Percentiles rank a stretch among this genome's conserved stretches.
phyloP scores from a whole-genome alignment of 805 yeast species.

The Zygotorulaspora danielsina region DNA sequence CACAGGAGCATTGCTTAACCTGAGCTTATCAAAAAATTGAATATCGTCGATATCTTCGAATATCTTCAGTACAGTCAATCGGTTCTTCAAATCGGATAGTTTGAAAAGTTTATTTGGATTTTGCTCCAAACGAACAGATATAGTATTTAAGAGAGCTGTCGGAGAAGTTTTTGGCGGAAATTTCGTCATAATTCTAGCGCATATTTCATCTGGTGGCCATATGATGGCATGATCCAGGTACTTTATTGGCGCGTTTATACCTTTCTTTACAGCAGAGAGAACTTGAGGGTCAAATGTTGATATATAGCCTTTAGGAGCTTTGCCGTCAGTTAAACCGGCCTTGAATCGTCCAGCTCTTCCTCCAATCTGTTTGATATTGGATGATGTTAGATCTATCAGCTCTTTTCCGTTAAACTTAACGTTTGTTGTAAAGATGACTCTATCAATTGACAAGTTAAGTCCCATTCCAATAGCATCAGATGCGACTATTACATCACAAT shows the following conservation, averaged over 20 bases:
- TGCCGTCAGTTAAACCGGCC: conserved; percentile 9
- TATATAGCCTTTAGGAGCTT: conserved; percentile 44
- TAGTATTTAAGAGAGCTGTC: conserved; percentile 43
- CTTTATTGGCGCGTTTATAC: conserved; percentile 49
- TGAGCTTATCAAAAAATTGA: conserved; percentile 53
- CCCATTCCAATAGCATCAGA: conserved; percentile 99
- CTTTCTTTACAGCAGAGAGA: conserved; percentile 42
- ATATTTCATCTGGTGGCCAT: conserved; percentile 77
- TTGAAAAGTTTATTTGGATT: conserved; percentile 23
- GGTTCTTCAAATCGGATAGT: conserved; percentile 29
- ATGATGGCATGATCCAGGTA: conserved; percentile 57
- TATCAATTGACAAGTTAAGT: conserved; percentile 72
- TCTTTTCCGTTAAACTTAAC: conserved; percentile 66
- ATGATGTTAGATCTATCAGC: conserved; percentile 46
- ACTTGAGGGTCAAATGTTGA: conserved; percentile 48
- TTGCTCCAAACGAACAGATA: conserved; percentile 36
- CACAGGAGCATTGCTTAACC: conserved; percentile 61
- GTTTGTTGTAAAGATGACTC: conserved; percentile 69
- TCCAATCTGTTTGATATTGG: conserved; percentile 85
- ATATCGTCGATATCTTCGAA: conserved; percentile 43
- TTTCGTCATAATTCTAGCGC: conserved; percentile 60
- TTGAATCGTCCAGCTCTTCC: conserved; percentile 91
- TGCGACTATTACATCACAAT: conserved; percentile 80
- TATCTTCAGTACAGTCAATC: conserved; percentile 41
- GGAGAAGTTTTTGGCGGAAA: conserved; percentile 50